phyloP scores from a whole-genome alignment of 2,329 filamentous ascomycete genomes.

The Diatrype stigma region DNA sequence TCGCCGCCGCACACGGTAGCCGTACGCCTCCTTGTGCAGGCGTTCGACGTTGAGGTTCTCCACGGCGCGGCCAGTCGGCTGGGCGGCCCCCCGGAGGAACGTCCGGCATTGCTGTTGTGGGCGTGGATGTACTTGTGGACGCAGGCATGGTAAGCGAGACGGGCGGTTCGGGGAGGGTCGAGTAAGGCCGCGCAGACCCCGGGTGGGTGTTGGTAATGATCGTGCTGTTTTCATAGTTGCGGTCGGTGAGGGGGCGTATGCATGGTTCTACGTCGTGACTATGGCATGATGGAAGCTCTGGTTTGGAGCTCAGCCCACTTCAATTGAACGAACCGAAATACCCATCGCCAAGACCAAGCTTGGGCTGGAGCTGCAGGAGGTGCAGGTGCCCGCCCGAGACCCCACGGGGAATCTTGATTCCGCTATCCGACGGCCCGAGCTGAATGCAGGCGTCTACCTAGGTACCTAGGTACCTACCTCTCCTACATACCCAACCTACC shows the following conservation, averaged over 20 bases:
- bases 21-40: constrained; percentile 40
- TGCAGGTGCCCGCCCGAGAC: no score
- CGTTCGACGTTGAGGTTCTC: constrained; percentile 48
- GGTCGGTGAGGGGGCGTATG: neutral
- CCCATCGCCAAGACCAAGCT: no score
- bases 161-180: constrained; percentile 1
- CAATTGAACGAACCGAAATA: no score
- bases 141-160: constrained; percentile 5
- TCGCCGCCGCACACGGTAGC: constrained; percentile 48
- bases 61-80: no score
- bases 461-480: no score
- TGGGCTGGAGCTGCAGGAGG: no score
- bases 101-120: constrained; percentile 25
- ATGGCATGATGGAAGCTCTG: neutral
- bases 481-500: no score
- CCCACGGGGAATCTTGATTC: no score
- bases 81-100: constrained; percentile 27
- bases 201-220: constrained; percentile 1
- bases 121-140: constrained; percentile 1
- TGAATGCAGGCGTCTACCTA: no score
- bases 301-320: no score
- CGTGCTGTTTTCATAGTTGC: constrained; percentile 14
- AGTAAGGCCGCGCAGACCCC: constrained; percentile 1
- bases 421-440: no score
- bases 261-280: neutral